Evolutionary conservation across 495 filamentous ascomycete genomes (phyloP).

Genomic region (Tetracladium setigerum): DNA sequence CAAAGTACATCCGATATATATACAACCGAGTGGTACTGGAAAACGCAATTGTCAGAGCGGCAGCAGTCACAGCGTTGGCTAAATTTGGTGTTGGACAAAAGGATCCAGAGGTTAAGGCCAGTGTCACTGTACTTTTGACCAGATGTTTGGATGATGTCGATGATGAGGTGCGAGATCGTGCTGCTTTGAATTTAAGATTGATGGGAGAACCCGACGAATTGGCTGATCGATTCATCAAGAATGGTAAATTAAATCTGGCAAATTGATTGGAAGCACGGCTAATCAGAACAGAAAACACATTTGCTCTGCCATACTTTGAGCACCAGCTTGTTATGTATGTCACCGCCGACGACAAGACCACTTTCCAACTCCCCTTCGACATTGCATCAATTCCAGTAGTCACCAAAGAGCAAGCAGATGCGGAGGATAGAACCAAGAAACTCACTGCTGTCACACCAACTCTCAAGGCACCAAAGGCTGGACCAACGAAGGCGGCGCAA

Average conservation of each 20-base stretch:
- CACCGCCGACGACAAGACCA: slow-evolving; percentile 76
- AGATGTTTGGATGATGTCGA: slow-evolving; percentile 95
- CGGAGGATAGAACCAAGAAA: slow-evolving; percentile 96
- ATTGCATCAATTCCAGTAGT: slow-evolving; percentile 87
- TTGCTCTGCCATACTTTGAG: slow-evolving; percentile 90
- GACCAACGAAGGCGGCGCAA: slow-evolving; percentile 65
- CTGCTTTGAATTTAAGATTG: slow-evolving; percentile 82
- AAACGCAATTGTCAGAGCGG: slow-evolving; percentile 92
- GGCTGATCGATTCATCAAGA: slow-evolving; percentile 80
- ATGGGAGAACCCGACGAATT: slow-evolving; percentile 83
- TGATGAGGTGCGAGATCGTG: slow-evolving; percentile 95
- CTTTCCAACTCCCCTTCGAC: slow-evolving; percentile 82
- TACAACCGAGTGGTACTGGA: slow-evolving; percentile 98
- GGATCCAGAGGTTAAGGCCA: slow-evolving; percentile 92
- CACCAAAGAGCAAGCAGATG: slow-evolving; percentile 89
- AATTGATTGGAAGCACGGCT: slow-evolving; percentile 22
- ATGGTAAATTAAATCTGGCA: slow-evolving; percentile 51
- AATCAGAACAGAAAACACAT: slow-evolving; percentile 59
- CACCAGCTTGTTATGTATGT: slow-evolving; percentile 98
- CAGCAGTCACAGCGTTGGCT: slow-evolving; percentile 88
- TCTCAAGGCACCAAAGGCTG: slow-evolving; percentile 84
- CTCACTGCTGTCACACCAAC: slow-evolving; percentile 86
- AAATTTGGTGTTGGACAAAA: slow-evolving; percentile 98
- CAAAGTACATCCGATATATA: slow-evolving; percentile 98
- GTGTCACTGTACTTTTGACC: slow-evolving; percentile 85